These are phyloP conservation scores for Neospermospora avenae DNA, from an alignment of 2,329 filamentous ascomycete species.

Conservation along the genomic window DNA sequence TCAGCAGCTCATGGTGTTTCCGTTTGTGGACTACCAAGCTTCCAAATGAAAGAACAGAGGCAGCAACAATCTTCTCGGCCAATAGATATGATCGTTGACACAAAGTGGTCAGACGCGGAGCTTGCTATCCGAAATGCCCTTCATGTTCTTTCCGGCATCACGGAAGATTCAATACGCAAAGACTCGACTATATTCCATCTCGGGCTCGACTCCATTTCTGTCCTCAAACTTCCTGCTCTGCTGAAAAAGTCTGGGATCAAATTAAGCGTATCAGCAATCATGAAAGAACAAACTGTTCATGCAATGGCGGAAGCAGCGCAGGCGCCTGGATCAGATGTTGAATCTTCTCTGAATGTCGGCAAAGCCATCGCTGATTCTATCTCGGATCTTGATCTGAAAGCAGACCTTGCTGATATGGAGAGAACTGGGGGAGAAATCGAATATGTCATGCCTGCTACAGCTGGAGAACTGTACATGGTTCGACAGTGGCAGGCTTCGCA, in stretches of 20 bases:
- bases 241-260: slow-evolving; percentile 61
- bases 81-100: background rate
- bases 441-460: slow-evolving; percentile 61
- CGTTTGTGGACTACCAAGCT: slow-evolving; percentile 60
- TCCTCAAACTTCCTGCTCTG: slow-evolving; percentile 76
- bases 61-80: background rate
- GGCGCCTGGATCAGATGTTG: slow-evolving; percentile 29
- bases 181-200: slow-evolving; percentile 74
- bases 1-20: slow-evolving; percentile 53
- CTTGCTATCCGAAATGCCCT: slow-evolving; percentile 46
- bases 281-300: slow-evolving; percentile 61
- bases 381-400: slow-evolving; percentile 37
- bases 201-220: slow-evolving; percentile 87
- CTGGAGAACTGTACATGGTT: slow-evolving; percentile 80
- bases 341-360: slow-evolving; percentile 37
- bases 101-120: slow-evolving; percentile 37
- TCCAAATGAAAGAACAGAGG: slow-evolving; percentile 26
- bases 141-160: slow-evolving; percentile 57
- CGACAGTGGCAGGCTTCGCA: slow-evolving; percentile 67
- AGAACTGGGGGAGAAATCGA: slow-evolving; percentile 45
- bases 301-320: slow-evolving; percentile 53
- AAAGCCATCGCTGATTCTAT: slow-evolving; percentile 41
- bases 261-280: slow-evolving; percentile 67
- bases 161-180: slow-evolving; percentile 54
- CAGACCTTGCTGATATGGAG: slow-evolving; percentile 39